Conservation (phyloP, 371 early-diverging fungal genomes). For the Nematocida sp. region DNA sequence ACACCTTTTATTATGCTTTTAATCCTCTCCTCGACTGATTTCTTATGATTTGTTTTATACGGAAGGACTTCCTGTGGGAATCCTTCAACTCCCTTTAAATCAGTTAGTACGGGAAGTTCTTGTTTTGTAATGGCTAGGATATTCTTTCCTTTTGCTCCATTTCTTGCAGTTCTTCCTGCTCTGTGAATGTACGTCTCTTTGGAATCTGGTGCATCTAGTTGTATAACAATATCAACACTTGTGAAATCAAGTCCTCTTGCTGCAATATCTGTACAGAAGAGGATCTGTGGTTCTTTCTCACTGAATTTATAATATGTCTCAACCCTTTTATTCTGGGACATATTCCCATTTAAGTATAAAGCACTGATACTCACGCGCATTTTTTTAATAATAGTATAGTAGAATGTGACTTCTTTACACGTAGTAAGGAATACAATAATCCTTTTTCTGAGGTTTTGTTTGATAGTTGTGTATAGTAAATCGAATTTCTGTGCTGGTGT, state of each 20-base stretch:
- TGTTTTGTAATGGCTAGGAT: slow-evolving; percentile 67
- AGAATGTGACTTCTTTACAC: slow-evolving; percentile 55
- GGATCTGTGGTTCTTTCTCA: slow-evolving; percentile 53
- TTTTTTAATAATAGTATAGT: slow-evolving; percentile 59
- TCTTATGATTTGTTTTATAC: not conserved
- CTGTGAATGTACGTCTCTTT: slow-evolving; percentile 74
- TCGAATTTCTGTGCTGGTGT: slow-evolving; percentile 48
- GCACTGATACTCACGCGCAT: slow-evolving; percentile 74
- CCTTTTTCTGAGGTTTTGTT: slow-evolving; percentile 36
- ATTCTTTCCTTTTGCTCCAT: slow-evolving; percentile 72
- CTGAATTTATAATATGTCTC: slow-evolving; percentile 74
- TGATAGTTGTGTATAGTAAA: slow-evolving; percentile 37
- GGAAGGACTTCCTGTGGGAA: slow-evolving; percentile 14
- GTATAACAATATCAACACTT: slow-evolving; percentile 57
- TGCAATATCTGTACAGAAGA: slow-evolving; percentile 87
- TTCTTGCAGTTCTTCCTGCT: slow-evolving; percentile 49
- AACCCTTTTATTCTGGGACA: slow-evolving; percentile 73
- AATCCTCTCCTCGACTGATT: slow-evolving; percentile 17
- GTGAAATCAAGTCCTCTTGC: slow-evolving; percentile 80
- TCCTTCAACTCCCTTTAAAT: not conserved
- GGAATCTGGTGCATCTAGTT: slow-evolving; percentile 61
- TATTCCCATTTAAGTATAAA: slow-evolving; percentile 54
- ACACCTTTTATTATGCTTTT: not conserved
- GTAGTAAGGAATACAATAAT: slow-evolving; percentile 66
- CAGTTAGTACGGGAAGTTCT: slow-evolving; percentile 9